Evolutionary conservation across 179 eudicot genomes (phyloP).

Genomic region (Beta lomatogona): DNA sequence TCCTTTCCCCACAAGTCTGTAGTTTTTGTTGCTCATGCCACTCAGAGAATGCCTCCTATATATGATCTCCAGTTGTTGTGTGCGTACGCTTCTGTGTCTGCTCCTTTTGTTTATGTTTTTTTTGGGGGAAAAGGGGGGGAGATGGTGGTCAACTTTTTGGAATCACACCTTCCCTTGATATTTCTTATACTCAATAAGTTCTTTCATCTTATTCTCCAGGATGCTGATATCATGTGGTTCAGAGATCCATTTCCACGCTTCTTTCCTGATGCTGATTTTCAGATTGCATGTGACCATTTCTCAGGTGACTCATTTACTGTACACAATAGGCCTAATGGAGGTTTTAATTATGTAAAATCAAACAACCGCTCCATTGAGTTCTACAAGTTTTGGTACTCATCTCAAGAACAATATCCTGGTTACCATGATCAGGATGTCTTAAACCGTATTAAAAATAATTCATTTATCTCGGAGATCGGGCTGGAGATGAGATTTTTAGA

Average conservation of each 20-base stretch:
- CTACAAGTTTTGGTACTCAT: conserved; percentile 75
- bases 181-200: conserved; percentile 14
- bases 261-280: conserved; percentile 69
- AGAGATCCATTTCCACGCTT: conserved; percentile 76
- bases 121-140: no score
- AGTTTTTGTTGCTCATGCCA: neutral
- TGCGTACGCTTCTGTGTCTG: neutral
- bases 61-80: no score
- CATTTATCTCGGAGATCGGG: conserved; percentile 55
- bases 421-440: conserved; percentile 89
- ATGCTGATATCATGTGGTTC: conserved; percentile 91
- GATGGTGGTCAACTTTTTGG: neutral
- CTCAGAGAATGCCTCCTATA: neutral
- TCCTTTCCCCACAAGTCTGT: no score
- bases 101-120: neutral
- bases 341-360: conserved; percentile 74
- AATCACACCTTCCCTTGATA: no score
- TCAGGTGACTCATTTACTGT: conserved; percentile 53
- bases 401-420: conserved; percentile 56
- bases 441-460: conserved; percentile 58
- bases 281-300: conserved; percentile 81
- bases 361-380: conserved; percentile 67
- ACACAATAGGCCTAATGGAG: conserved; percentile 70
- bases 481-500: conserved; percentile 68
- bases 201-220: conserved; percentile 45